Evolutionary conservation across 305 asterid genomes (phyloP), one percentile per base, ranked within the genome.

Genomic region (Solanum hybrid): DNA sequence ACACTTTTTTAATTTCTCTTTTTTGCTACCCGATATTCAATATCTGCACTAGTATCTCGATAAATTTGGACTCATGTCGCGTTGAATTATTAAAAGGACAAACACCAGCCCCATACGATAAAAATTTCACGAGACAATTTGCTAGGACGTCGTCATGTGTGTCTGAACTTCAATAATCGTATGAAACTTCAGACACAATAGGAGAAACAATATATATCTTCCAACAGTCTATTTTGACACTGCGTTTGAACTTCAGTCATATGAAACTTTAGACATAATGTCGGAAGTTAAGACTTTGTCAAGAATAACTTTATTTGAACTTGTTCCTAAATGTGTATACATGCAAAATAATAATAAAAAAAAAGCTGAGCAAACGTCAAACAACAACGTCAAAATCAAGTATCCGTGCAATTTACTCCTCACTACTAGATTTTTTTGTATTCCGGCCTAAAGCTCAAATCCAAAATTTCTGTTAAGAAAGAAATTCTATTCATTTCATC

Each of bases 41-140:
- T 33, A 20, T 32, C 0, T 20, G 0, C 2, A 32, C 3, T 10
- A 10, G 0, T 10, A 0, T 33, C 20, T 5, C 4, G 9, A 17
- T 1, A 2, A 32, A 78, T 33, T 31, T 7, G 1, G 36, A 75
- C 10, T 75, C 10, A 32, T 13, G 3, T 13, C 4, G 1, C 0
- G 6, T 76, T 14, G 10, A 1, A 15, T 7, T 29, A 75, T 29
- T 29, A 75, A 5, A 73, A 13, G 1, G n/a, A 75, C 11, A 75
- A 75, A 1, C 3, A 29, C 6, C 0, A 75, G 4, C 1, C 4
- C 1, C 5, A 2, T 70, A 70, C 7, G 15, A 24, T 24, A 72
- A 72, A 5, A 26, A 5, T 5, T 26, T 72, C 9, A 72, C 3
- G 20, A 24, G 77, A 24, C 4, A 1, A 0, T 0, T 0, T 11